Evolutionary conservation across 768 basidiomycete species (phyloP), one percentile per base, ranked within the genome.

Genomic region (Trametes coccinea): DNA sequence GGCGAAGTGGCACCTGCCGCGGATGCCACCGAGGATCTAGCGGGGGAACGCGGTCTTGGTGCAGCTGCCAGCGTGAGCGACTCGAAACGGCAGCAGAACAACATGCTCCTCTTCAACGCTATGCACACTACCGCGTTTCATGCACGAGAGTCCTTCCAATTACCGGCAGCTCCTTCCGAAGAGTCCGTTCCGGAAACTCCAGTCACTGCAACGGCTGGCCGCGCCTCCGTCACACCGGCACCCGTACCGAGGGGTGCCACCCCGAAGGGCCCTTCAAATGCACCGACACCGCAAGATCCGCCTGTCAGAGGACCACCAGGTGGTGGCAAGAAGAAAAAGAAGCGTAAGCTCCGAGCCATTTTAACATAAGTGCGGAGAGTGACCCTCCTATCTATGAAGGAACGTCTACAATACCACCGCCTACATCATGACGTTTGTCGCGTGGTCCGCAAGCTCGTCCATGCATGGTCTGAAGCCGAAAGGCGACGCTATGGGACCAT

Each of bases 81-180:
- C 8, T 33, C 62, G 31, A 70, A 72, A 52, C 67, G 66, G 66
- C 84, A 84, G 64, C 84, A 89, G 70, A 91, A 92, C 70, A 84
- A 79, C 59, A 76, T 81, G 65, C 79, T 92, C 22, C 79, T 93
- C 64, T 75, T 85, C 68, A 87, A 88, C 62, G 92, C 92, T 7
- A 90, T 94, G 90, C 84, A 80, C 64, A 84, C 89, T 4, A 91
- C 92, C 0, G 90, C 89, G 5, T 76, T 81, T 49, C 90, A 92
- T 66, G 82, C 90, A 17, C 84, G 77, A 64, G 77, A 79, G 62
- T 75, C 83, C 0, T 79, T 85, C 58, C 73, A 80, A 33, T 75
- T 81, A 37, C 78, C 71, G 63, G 63, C 74, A 17, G 74, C 73
- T 10, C 71, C 73, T 30, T 40, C 70, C 29, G 75, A 75, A 16